Percentiles rank a stretch among this genome's conserved stretches.
These are phyloP conservation scores for Plantago lanceolata DNA, from an alignment of 305 asterid species.

Conservation along the genomic window DNA sequence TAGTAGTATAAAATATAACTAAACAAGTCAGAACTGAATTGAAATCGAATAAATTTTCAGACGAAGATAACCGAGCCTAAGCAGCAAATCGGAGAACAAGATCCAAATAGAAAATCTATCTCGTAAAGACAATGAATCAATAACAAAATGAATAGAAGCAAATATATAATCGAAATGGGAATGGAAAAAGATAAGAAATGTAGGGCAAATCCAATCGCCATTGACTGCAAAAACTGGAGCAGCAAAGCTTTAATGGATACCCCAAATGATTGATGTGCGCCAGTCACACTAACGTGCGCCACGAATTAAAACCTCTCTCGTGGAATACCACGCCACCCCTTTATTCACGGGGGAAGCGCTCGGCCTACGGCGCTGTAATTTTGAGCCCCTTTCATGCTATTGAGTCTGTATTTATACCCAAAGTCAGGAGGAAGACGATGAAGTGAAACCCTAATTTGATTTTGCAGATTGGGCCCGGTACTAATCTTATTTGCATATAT, in stretches of 20 bases:
- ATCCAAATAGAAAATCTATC: background rate
- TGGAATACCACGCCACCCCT: slow-evolving; percentile 71
- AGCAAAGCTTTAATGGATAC: slow-evolving; percentile 49
- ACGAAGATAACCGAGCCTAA: too few species aligned
- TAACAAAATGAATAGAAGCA: background rate
- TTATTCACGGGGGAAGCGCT: slow-evolving; percentile 55
- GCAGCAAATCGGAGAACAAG: background rate
- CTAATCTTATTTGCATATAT: background rate
- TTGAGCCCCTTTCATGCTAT: background rate
- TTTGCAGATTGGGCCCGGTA: background rate
- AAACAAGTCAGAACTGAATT: too few species aligned
- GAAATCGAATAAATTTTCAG: too few species aligned
- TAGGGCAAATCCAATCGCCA: slow-evolving; percentile 43
- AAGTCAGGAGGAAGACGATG: background rate
- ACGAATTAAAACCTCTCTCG: slow-evolving; percentile 55
- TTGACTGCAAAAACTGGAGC: slow-evolving; percentile 36
- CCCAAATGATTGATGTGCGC: slow-evolving; percentile 42
- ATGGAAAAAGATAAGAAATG: slow-evolving; percentile 5
- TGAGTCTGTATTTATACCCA: slow-evolving; percentile 5
- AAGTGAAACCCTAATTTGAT: background rate
- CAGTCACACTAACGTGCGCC: slow-evolving; percentile 63
- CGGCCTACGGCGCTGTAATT: slow-evolving; percentile 56
- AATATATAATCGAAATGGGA: background rate
- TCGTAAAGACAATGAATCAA: background rate
- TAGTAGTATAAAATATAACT: too few species aligned